Base-by-base conservation (phyloP, 2,329 filamentous ascomycete genomes). In the Blastomyces parvus region DNA sequence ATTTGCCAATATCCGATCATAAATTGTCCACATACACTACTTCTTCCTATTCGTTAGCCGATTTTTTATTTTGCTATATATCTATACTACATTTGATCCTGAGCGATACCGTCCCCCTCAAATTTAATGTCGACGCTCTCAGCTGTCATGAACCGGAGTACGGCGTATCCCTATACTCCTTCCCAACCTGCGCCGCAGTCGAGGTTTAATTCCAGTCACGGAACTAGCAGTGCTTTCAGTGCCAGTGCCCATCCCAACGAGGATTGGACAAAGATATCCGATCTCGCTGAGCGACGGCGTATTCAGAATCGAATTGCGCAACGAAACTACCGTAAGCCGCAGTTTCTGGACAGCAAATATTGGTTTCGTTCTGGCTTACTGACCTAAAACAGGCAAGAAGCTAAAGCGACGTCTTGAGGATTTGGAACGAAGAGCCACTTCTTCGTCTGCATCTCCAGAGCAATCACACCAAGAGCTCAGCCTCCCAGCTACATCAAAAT, bases 181-280 rank as follows among this genome's bases (percentile, higher is more conserved):
- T 62, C 66, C 36, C 60, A 62, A 44, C 30, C 59, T 27, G 22
- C 60, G 17, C 22, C 52, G 59, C 67, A 68, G 64, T 82, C 86
- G 60, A 85, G 88, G 75, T 87, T 90, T 73, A 87, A 88, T 70
- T 82, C 85, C 50, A 83, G 80, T 67, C 87, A 91, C 73, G 88
- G 87, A 74, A 95, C 90, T 66, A 96, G 91, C 80, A 96, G 91
- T 79, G 93, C 93, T 70, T 96, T 96, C 82, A 95, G 90, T 79
- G 89, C 88, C 71, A 95, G 91, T 67, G 93, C 92, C 70, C 95
- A 96, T 76, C 90, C 93, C 62, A 92, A 97, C 73, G 93, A 97
- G 80, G 93, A 97, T 80, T 97, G 93, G 93, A 97, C 93, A 74
- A 96, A 97, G 85, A 96, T 97, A 75, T 96, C 93, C 64, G 93